phyloP scores from a whole-genome alignment of 2,329 filamentous ascomycete species.

The Aspergillus novoparasiticus region DNA sequence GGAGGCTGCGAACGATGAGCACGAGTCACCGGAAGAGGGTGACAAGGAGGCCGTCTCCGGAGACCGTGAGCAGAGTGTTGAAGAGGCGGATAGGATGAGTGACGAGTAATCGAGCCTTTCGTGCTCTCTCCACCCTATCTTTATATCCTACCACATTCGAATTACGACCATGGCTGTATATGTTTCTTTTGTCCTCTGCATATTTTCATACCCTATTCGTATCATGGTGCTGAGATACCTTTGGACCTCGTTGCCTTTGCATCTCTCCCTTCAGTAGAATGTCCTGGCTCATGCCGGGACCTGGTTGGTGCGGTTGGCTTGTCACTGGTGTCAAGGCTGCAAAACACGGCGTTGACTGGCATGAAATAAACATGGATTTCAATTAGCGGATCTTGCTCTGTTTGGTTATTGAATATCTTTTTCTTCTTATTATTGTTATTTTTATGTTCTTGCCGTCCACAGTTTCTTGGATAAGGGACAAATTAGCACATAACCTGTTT shows the following conservation, averaged over 20 bases:
- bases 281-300: background rate
- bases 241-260: background rate
- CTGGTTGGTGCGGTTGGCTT: slow-evolving; percentile 5
- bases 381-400: slow-evolving; percentile 16
- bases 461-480: background rate
- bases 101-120: slow-evolving; percentile 17
- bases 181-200: slow-evolving; percentile 12
- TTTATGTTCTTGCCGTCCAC: background rate
- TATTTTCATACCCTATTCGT: slow-evolving; percentile 12
- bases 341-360: slow-evolving; percentile 22
- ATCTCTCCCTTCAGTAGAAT: background rate
- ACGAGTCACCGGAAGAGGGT: slow-evolving; percentile 13
- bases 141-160: background rate
- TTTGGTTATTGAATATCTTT: background rate
- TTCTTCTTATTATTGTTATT: background rate
- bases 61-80: slow-evolving; percentile 19
- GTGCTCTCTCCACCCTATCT: background rate
- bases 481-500: background rate
- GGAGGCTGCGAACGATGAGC: slow-evolving; percentile 15
- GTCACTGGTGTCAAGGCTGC: slow-evolving; percentile 15
- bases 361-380: slow-evolving; percentile 21
- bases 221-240: background rate
- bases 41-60: slow-evolving; percentile 15
- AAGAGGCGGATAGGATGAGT: slow-evolving; percentile 24
- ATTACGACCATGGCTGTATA: slow-evolving; percentile 6